phyloP scores from a whole-genome alignment of 2,329 filamentous ascomycete species.

The Trichocomaceae sp. region DNA sequence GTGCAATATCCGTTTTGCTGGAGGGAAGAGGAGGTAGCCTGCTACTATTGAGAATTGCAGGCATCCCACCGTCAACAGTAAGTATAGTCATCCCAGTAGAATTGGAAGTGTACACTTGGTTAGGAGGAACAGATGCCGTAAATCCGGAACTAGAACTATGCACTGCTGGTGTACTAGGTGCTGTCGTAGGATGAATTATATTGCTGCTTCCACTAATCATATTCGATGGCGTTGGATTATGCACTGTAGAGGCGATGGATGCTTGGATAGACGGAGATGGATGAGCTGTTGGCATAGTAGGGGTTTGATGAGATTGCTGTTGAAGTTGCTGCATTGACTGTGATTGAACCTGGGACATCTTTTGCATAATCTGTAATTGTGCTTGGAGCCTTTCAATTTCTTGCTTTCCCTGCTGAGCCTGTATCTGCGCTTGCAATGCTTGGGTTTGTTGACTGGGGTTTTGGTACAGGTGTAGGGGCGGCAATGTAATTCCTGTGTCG shows the following conservation, averaged over 20 bases:
- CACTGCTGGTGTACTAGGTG: not conserved
- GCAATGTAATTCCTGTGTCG: slow-evolving; percentile 7
- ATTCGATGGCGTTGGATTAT: not conserved
- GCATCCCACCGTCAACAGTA: not conserved
- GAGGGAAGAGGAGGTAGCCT: not conserved
- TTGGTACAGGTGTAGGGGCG: not conserved
- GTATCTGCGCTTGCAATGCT: not conserved
- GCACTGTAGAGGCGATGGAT: not conserved
- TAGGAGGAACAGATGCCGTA: not conserved
- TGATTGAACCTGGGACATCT: slow-evolving; percentile 3
- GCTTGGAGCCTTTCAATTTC: slow-evolving; percentile 5
- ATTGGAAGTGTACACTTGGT: not conserved
- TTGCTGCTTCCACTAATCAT: not conserved
- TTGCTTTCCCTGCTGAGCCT: slow-evolving; percentile 5
- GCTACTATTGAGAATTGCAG: not conserved
- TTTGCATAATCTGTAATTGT: slow-evolving; percentile 8
- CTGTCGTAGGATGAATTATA: not conserved
- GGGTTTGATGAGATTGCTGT: not conserved
- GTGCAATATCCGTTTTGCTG: not conserved
- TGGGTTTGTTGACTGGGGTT: slow-evolving; percentile 2
- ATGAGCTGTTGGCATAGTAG: not conserved
- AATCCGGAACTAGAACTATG: not conserved
- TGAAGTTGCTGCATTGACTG: slow-evolving; percentile 6
- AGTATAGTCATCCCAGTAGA: no score
- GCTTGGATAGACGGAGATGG: not conserved